Evolutionary conservation across 2,329 filamentous ascomycete species (phyloP), one percentile per base, ranked within the genome.

Genomic region (Ceratocystis destructans): DNA sequence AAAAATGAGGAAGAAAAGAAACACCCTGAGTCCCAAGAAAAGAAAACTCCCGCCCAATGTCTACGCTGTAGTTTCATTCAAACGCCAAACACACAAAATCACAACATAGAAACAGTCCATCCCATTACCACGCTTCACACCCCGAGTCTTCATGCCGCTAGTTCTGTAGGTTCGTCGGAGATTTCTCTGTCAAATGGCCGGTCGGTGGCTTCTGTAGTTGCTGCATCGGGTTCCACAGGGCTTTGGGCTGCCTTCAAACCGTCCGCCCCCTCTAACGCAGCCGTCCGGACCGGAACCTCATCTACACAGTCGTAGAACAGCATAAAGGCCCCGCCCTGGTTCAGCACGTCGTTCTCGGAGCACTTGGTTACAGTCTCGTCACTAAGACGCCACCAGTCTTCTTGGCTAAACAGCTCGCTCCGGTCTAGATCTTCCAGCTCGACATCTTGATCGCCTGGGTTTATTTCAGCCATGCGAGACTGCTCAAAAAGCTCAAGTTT

Each of bases 301-400:
- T 87, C 84, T 28, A 88, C 77, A 61, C 83, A 84, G 73, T 99
- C 93, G 74, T 97, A 99, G 74, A 97, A 97, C 0, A 97, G 81
- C 93, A 99, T 97, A 73, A 97, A 97, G 0, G 92, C 93, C 1
- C 90, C 90, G 0, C 86, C 86, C 70, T 96, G 87, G 1, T 80
- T 81, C 63, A 94, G 77, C 0, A 96, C 89, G 33, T 82, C 81
- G 10, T 86, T 81, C 73, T 96, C 89, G 22, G 83, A 83, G 28
- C 92, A 87, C 69, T 83, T 80, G 68, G 80, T 83, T 6, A 97
- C 92, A 69, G 88, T 86, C 68, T 96, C 89, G 71, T 97, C 93
- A 73, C 93, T 97, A 33, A 97, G 80, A 17, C 89, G 82, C 87
- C 90, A 99, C 94, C 94, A 97, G 25, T 69, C 63, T 5, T 66